phyloP scores from a whole-genome alignment of 148 eudicot genomes.

The Suaeda aralocaspica region DNA sequence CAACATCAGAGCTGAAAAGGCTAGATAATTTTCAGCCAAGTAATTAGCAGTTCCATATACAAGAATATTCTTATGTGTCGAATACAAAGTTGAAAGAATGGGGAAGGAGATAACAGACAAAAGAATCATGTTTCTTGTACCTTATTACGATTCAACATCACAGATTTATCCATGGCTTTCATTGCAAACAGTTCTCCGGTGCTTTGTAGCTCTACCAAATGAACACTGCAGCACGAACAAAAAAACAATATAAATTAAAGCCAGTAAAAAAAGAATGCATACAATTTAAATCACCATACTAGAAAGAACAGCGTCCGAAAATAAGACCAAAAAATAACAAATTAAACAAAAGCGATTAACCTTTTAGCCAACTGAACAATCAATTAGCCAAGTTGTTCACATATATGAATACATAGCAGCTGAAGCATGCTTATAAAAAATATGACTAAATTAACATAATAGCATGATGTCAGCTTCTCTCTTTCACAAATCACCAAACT shows the following conservation, averaged over 20 bases:
- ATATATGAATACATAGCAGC: background rate
- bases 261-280: background rate
- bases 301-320: background rate
- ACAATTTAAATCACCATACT: background rate
- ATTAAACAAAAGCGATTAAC: no score
- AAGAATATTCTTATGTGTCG: background rate
- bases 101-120: background rate
- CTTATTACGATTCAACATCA: slow-evolving; percentile 95
- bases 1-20: no score
- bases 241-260: slow-evolving; percentile 11
- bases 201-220: slow-evolving; percentile 91
- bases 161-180: slow-evolving; percentile 97
- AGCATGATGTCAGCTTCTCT: background rate
- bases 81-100: background rate
- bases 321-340: no score
- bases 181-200: slow-evolving; percentile 80
- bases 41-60: no score
- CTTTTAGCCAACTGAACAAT: no score
- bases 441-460: background rate
- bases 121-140: slow-evolving; percentile 29
- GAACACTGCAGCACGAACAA: slow-evolving; percentile 74
- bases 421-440: background rate
- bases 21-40: no score
- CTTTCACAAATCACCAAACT: background rate
- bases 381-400: no score